Evolutionary conservation across 177 flowering plant genomes (phyloP).

Genomic region (Vitis hybrid): DNA sequence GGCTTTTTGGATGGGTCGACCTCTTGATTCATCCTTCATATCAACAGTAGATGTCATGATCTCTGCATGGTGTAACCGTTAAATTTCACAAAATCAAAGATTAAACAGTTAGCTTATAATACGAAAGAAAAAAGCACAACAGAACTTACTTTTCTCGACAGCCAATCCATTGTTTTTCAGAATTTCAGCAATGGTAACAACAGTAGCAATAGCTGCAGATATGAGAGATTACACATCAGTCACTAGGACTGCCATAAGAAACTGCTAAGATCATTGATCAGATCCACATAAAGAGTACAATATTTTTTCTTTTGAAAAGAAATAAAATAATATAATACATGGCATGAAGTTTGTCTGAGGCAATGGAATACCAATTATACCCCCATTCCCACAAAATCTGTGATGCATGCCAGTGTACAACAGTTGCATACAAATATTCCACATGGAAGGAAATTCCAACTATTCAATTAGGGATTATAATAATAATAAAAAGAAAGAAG

Average conservation of each 20-base stretch:
- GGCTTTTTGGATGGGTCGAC: constrained; percentile 79
- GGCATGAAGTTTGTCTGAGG: no score
- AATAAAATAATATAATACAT: no score
- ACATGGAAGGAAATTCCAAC: no score
- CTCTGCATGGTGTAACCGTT: constrained; percentile 39
- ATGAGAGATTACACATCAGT: neutral
- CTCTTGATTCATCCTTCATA: constrained; percentile 77
- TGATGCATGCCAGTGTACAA: no score
- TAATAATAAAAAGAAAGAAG: neutral
- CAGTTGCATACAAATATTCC: no score
- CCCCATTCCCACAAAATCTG: no score
- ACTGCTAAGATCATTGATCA: neutral
- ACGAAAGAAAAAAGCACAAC: neutral
- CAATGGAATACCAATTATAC: neutral
- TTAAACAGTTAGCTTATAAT: neutral
- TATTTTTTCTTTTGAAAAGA: no score
- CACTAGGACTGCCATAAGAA: neutral
- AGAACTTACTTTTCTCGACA: constrained; percentile 70
- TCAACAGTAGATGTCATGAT: constrained; percentile 88
- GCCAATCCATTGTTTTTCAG: constrained; percentile 89
- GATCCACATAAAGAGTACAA: neutral
- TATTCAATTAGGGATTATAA: neutral
- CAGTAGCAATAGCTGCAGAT: constrained; percentile 85
- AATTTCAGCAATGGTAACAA: constrained; percentile 85
- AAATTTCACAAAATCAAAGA: neutral